A percentile compares a stretch with the other conserved stretches of the same genome.
These are phyloP conservation scores for Leucocoprinus birnbaumii DNA, from an alignment of 768 basidiomycete genomes.

Conservation along the genomic window DNA sequence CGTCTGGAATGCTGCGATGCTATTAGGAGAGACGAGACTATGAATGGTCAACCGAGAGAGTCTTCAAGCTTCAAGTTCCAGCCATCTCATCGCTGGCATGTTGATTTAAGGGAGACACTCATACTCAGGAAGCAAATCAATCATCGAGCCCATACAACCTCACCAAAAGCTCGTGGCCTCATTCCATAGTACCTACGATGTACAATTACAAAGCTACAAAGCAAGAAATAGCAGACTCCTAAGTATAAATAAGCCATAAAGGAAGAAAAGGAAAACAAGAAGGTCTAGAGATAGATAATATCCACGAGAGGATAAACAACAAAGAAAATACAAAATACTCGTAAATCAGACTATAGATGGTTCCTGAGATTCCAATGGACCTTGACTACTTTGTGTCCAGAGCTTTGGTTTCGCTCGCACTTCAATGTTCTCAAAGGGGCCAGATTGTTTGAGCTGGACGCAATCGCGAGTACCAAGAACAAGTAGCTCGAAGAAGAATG, in stretches of 20 bases:
- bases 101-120: too few relatives aligned
- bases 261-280: background rate
- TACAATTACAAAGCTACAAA: constrained; percentile 6
- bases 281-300: background rate
- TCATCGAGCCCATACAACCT: too few relatives aligned
- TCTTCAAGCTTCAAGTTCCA: too few relatives aligned
- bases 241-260: constrained; percentile 7
- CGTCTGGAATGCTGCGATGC: too few relatives aligned
- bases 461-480: constrained; percentile 93
- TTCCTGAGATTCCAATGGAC: background rate
- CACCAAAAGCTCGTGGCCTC: background rate
- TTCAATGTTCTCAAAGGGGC: constrained; percentile 84
- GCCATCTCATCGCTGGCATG: too few relatives aligned
- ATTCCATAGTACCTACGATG: background rate
- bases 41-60: too few relatives aligned
- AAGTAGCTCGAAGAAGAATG: constrained; percentile 97
- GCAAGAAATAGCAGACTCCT: background rate
- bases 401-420: constrained; percentile 79
- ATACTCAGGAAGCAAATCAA: too few relatives aligned
- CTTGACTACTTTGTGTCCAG: constrained; percentile 58
- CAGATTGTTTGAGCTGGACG: constrained; percentile 71
- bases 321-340: background rate
- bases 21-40: too few relatives aligned
- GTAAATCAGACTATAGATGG: constrained; percentile 4
- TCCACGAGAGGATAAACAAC: background rate